Evolutionary conservation across 768 basidiomycete genomes (phyloP).

Genomic region (Hericium alpestre): DNA sequence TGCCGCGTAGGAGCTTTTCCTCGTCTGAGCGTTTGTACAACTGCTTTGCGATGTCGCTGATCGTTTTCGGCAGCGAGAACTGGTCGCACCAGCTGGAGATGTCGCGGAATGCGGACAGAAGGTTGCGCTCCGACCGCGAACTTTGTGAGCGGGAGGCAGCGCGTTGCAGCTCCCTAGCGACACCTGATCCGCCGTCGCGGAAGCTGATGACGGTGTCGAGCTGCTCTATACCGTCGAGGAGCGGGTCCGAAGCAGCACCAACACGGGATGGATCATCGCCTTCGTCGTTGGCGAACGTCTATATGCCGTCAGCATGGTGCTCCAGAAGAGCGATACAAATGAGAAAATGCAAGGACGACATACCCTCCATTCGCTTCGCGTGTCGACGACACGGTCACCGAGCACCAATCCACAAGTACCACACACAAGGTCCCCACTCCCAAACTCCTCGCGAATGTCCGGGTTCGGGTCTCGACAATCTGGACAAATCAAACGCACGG

Average conservation of each 20-base stretch:
- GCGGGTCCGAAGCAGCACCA: slow-evolving; percentile 87
- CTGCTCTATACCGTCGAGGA: slow-evolving; percentile 91
- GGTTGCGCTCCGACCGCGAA: slow-evolving; percentile 74
- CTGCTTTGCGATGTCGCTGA: slow-evolving; percentile 94
- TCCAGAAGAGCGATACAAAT: slow-evolving; percentile 11
- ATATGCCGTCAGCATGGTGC: slow-evolving; percentile 16
- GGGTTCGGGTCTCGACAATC: slow-evolving; percentile 92
- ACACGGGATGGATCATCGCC: slow-evolving; percentile 99
- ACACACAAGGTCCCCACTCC: slow-evolving; percentile 95
- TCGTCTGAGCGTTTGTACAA: slow-evolving; percentile 96
- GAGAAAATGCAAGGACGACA: slow-evolving; percentile 26
- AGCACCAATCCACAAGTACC: slow-evolving; percentile 87
- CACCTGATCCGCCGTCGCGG: slow-evolving; percentile 87
- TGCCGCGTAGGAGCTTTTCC: slow-evolving; percentile 84
- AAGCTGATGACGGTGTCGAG: slow-evolving; percentile 93
- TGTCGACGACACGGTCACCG: slow-evolving; percentile 94
- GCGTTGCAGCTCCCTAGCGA: slow-evolving; percentile 85
- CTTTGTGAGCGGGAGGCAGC: slow-evolving; percentile 75
- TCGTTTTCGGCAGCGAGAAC: slow-evolving; percentile 87
- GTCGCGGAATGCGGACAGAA: slow-evolving; percentile 81
- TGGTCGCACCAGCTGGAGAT: slow-evolving; percentile 93
- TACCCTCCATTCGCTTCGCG: slow-evolving; percentile 95
- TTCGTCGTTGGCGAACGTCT: slow-evolving; percentile 99
- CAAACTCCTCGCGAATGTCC: slow-evolving; percentile 94
- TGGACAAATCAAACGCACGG: slow-evolving; percentile 86